Evolutionary conservation across 164 flowering plant genomes (phyloP), one percentile per base, ranked within the genome.

Genomic region (Santalum album): DNA sequence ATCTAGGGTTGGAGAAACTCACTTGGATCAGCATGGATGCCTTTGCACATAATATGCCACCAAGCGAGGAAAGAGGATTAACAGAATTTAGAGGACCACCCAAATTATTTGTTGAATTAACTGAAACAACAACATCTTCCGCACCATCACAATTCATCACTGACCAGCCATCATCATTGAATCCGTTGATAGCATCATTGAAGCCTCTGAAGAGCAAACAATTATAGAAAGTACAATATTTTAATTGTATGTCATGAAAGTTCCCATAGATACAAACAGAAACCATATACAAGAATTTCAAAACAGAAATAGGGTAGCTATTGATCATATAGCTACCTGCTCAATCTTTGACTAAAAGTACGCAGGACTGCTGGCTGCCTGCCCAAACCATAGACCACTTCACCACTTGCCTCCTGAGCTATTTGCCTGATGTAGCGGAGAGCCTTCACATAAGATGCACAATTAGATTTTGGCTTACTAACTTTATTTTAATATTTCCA

Each of bases 11-110:
- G 16, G 38, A 21, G 2, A n/a, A 67, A 76, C 78, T 67, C 60
- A 87, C 98, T 71, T 85, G 92, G 57, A 91, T 87, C 24, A 88
- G 78, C 98, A 91, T 88, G 25, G 95, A 88, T 42, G 95, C 96
- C 69, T 91, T 88, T 12, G 90, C 98, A 74, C 96, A 91, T 7
- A 91, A 82, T 60, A 84, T 66, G 35, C 98, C 95, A 29, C 92
- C 90, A 56, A 76, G 58, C 53, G 73, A 55, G 24, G 92, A 53
- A 49, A 78, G 70, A 12, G 77, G 56, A 71, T 52, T 76, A 17
- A 76, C 54, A 63, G 69, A 63, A 66, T 54, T 74, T 18, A 65
- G 59, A 25, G 61, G 29, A 26, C 74, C 42, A 47, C 64, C 70
- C 55, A 80, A 58, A 62, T 65, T 76, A 63, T 80, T 88, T 53